Conservation (phyloP, 352 stramenopile genomes). For the Pythium apleroticum region DNA sequence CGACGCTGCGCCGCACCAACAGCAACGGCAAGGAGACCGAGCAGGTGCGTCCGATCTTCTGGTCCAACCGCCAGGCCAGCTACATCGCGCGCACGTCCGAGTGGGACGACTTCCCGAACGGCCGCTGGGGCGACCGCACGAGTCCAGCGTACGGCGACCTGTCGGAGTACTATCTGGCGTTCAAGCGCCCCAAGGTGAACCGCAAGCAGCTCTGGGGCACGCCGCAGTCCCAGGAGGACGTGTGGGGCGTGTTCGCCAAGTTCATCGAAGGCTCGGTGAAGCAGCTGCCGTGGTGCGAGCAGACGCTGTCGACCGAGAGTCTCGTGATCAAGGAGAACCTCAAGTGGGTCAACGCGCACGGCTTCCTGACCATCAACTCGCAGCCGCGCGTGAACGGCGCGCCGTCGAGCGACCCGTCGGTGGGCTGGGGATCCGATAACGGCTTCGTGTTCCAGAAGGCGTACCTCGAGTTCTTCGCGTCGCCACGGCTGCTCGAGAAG, state of each 20-base stretch:
- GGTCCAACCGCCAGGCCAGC: conserved; percentile 96
- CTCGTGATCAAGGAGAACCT: conserved; percentile 81
- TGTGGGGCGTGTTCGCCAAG: conserved; percentile 94
- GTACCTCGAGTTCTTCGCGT: conserved; percentile 98
- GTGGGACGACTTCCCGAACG: conserved; percentile 97
- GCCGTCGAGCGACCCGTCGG: conserved; percentile 83
- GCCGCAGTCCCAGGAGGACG: conserved; percentile 83
- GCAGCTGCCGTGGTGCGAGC: conserved; percentile 97
- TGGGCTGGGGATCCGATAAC: conserved; percentile 95
- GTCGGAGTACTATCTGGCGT: conserved; percentile 93
- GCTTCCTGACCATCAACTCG: conserved; percentile 97
- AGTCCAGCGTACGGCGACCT: conserved; percentile 96
- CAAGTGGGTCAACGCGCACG: conserved; percentile 82
- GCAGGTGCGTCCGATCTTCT: conserved; percentile 97
- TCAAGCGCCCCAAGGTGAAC: conserved; percentile 79
- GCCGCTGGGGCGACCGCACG: conserved; percentile 93
- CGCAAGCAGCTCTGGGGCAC: conserved; percentile 79
- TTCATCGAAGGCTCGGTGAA: conserved; percentile 79
- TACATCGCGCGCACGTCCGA: conserved; percentile 96
- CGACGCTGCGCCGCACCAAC: conserved; percentile 57
- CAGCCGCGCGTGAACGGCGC: conserved; percentile 90
- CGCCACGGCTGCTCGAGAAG: conserved; percentile 72
- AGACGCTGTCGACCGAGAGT: conserved; percentile 92
- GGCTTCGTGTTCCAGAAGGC: conserved; percentile 98
- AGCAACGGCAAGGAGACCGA: conserved; percentile 70